Evolutionary conservation across 805 yeast genomes (phyloP), one percentile per base, ranked within the genome.

Genomic region (Candida schatavii): DNA sequence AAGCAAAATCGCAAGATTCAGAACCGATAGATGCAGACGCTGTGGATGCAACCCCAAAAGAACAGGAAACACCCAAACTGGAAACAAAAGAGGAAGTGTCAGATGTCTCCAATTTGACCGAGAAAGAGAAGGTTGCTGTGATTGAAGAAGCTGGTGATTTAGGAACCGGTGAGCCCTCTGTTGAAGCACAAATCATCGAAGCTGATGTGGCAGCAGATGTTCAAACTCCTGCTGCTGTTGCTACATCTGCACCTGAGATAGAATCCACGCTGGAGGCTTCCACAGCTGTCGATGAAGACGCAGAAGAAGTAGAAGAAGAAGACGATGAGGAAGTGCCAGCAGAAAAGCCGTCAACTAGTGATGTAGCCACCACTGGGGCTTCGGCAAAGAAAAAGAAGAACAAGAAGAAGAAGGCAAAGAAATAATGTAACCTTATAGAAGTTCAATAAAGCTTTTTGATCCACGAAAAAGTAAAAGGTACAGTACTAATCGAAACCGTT

Each of bases 351-450:
- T n/a, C n/a, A n/a, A n/a, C n/a, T n/a, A n/a, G n/a, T n/a, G 49
- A 40, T 18, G 39, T 33, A 19, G 53, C 44, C 30, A 44, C 37
- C 15, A 35, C 44, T 18, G n/a, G 42, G 26, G 35, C 45, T 3
- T 47, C 33, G 25, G 14, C 19, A 41, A 32, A 41, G 23, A 55
- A 54, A 45, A 52, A 51, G 25, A 57, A 55, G 39, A 52, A 53
- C 39, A 45, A 49, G 36, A 46, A 39, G 9, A 39, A 40, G 46
- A 44, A 48, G 41, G 44, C 42, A 32, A 37, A 41, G 25, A 32
- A 28, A 19, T 33, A 28, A 39, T 36, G 18, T 40, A n/a, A n/a
- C n/a, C n/a, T n/a, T n/a, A n/a, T n/a, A n/a, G n/a, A n/a, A n/a
- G n/a, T n/a, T n/a, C n/a, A n/a, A n/a, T n/a, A n/a, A n/a, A n/a